Percentiles rank a stretch among this genome's conserved stretches.
Evolutionary conservation across 2,329 filamentous ascomycete species (phyloP).

Genomic region (Alternaria sp.): DNA sequence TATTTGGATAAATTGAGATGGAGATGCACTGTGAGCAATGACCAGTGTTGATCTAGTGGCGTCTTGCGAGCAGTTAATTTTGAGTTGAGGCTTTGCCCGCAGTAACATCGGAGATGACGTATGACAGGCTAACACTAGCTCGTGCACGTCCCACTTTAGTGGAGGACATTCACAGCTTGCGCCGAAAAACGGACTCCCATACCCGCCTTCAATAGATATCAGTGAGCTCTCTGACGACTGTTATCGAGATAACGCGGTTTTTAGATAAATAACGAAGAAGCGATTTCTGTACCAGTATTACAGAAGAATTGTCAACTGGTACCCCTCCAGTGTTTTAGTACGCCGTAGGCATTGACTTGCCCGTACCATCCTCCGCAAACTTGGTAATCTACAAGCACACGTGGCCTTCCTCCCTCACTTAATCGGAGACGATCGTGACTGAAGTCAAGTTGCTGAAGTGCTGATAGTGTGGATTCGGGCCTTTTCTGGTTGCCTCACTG

Average conservation of each 20-base stretch:
- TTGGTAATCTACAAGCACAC: constrained; percentile 10
- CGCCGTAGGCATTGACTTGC: constrained; percentile 1
- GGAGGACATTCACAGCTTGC: constrained; percentile 16
- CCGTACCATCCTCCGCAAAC: constrained; percentile 7
- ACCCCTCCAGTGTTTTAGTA: not conserved
- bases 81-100: constrained; percentile 20
- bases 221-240: not conserved
- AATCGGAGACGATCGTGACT: not conserved
- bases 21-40: constrained; percentile 17
- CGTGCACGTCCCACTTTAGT: constrained; percentile 13
- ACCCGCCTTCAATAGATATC: constrained; percentile 5
- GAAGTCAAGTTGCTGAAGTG: not conserved
- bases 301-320: not conserved
- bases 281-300: not conserved
- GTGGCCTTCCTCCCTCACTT: not conserved
- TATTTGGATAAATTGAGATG: constrained; percentile 27
- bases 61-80: constrained; percentile 26
- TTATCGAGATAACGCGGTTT: not conserved
- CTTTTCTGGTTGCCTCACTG: constrained; percentile 4
- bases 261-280: not conserved
- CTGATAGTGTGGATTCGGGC: constrained; percentile 4
- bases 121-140: constrained; percentile 14
- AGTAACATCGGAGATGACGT: constrained; percentile 26
- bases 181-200: constrained; percentile 17
- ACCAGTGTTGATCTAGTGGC: constrained; percentile 14